Base-by-base conservation (phyloP, 2,329 filamentous ascomycete genomes). In the Fusarium aywerte region DNA sequence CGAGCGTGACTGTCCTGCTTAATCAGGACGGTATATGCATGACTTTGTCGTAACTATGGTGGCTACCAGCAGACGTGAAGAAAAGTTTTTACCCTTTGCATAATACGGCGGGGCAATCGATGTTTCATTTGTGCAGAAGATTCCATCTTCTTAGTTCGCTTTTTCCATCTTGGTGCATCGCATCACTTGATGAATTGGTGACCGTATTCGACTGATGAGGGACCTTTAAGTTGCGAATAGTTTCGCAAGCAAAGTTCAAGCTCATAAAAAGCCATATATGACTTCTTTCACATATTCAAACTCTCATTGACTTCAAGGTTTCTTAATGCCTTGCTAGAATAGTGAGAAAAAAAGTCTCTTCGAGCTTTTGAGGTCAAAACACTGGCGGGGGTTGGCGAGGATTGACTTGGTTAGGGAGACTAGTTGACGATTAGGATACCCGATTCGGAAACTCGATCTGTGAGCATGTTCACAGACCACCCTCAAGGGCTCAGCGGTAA, bases 391-490 rank as follows among this genome's bases (percentile, higher is more conserved):
- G 59, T 61, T 44, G 33, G 43, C 29, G 29, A 47, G 29, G 20
- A 33, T 47, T 10, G 31, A 47, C 29, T 33, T 29, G 23, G 44
- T 42, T 42, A 40, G 29, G 4, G 10, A 15, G 21, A n/a, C n/a
- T 25, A 47, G 25, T 62, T 13, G 16, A 44, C 65, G 65, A 68
- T 69, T 48, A 68, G 65, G 48, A 68, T 68, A 68, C 65, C 65
- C 61, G 23, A 68, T 66, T 49, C 40, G 58, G 66, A 61, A 67
- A 55, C 23, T 47, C 25, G 44, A 54, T 39, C 47, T 50, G 42
- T 33, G 35, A 23, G 25, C 38, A 45, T 20, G 21, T 16, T 20
- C 43, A 58, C 47, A 25, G 21, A 36, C 52, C 21, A 16, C 29
- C 16, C 32, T n/a, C 32, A 35, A 35, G 8, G 16, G 23, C 33